Percentiles rank a stretch among this genome's conserved stretches.
Evolutionary conservation across 331 rosid species (phyloP).

Genomic region (Quercus lobata): DNA sequence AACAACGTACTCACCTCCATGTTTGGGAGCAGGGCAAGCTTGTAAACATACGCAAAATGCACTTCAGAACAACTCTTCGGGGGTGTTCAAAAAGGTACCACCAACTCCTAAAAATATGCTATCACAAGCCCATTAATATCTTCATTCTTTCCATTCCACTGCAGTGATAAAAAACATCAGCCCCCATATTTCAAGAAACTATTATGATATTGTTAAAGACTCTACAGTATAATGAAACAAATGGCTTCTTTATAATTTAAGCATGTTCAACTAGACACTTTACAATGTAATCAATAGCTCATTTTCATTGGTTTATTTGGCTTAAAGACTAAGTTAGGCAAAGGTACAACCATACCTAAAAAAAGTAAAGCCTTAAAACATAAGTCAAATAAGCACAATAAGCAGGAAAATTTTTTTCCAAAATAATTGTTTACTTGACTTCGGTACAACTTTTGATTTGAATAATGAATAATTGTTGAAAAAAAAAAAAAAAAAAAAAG

Average conservation of each 20-base stretch:
- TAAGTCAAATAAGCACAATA: no score
- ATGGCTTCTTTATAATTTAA: not conserved
- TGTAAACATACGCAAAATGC: not conserved
- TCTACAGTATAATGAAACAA: not conserved
- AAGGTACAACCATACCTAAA: no score
- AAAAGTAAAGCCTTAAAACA: no score
- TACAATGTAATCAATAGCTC: no score
- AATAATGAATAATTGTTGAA: no score
- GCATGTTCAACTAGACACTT: not conserved
- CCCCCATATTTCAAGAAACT: not conserved
- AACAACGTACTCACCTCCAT: not conserved
- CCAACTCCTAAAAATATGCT: constrained; percentile 1
- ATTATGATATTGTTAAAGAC: not conserved
- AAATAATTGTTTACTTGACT: not conserved
- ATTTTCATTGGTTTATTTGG: no score
- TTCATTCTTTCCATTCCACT: constrained; percentile 49
- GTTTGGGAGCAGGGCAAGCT: not conserved
- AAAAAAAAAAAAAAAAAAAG: no score
- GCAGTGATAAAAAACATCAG: constrained; percentile 23
- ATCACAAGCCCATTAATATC: constrained; percentile 31
- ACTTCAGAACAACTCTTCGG: not conserved
- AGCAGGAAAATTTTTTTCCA: no score
- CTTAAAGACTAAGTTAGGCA: no score
- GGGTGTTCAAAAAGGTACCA: not conserved
- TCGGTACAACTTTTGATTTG: not conserved